Percentiles rank a stretch among this genome's conserved stretches.
Conservation (phyloP, 1,284 basidiomycete species). For the Exobasidium rhododendri region DNA sequence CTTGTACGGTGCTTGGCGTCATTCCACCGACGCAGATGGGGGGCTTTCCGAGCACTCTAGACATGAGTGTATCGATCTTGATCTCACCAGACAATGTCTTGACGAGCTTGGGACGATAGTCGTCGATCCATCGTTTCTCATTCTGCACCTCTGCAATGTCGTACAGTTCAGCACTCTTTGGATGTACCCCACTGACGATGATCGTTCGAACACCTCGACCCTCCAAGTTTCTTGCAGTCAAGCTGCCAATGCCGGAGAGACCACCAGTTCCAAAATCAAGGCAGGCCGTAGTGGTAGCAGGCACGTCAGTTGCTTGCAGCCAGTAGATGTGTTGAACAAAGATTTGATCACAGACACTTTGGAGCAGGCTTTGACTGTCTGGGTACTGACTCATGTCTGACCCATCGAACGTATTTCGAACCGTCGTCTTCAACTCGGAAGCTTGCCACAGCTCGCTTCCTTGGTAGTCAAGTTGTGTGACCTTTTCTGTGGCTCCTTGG, state of each 20-base stretch:
- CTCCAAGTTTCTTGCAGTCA: conserved; percentile 84
- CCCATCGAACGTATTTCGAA: conserved; percentile 77
- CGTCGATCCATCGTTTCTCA: conserved; percentile 87
- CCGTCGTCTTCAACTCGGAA: conserved; percentile 73
- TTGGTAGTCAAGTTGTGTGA: conserved; percentile 69
- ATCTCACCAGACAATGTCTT: conserved; percentile 62
- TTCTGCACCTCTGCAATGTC: conserved; percentile 66
- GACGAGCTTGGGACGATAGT: conserved; percentile 77
- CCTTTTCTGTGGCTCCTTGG: conserved; percentile 69
- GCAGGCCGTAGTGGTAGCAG: conserved; percentile 78
- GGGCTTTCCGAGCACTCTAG: conserved; percentile 87
- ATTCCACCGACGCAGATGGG: conserved; percentile 99
- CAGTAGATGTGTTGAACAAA: conserved; percentile 89
- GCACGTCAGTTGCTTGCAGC: conserved; percentile 80
- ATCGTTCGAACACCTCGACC: conserved; percentile 82
- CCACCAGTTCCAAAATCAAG: conserved; percentile 93
- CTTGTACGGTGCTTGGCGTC: conserved; percentile 57
- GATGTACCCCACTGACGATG: conserved; percentile 40
- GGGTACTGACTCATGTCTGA: conserved; percentile 34
- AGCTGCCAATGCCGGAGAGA: conserved; percentile 82
- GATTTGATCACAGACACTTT: conserved; percentile 64
- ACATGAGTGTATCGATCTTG: conserved; percentile 84
- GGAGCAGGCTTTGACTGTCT: conserved; percentile 26
- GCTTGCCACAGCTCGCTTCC: conserved; percentile 65
- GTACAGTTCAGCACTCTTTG: conserved; percentile 59